A percentile compares a stretch with the other conserved stretches of the same genome.
Evolutionary conservation across 2,329 filamentous ascomycete genomes (phyloP).

Genomic region (Venturia carpophila): DNA sequence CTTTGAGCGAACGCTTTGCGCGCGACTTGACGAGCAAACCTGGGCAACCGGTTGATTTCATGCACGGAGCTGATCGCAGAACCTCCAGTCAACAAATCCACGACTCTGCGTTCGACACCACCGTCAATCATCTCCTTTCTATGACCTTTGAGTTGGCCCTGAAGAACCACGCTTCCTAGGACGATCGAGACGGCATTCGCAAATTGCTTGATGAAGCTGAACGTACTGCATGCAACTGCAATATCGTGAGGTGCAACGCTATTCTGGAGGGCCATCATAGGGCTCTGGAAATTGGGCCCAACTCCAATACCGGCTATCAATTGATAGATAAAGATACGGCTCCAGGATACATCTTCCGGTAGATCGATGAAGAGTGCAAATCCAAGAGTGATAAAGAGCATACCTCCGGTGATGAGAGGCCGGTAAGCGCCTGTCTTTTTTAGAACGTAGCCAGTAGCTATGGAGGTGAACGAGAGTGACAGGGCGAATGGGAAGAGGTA

Average conservation of each 20-base stretch:
- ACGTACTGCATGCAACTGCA: constrained; percentile 45
- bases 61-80: constrained; percentile 8
- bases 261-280: constrained; percentile 50
- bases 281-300: constrained; percentile 47
- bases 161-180: constrained; percentile 44
- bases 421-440: constrained; percentile 25
- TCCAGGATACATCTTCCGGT: constrained; percentile 27
- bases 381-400: constrained; percentile 32
- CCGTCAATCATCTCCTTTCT: constrained; percentile 10
- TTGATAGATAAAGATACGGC: constrained; percentile 42
- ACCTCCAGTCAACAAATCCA: constrained; percentile 13
- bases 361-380: constrained; percentile 34
- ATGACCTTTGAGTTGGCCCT: constrained; percentile 29
- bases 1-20: constrained; percentile 24
- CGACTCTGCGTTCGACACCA: neutral
- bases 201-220: constrained; percentile 41
- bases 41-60: constrained; percentile 12
- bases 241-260: constrained; percentile 42
- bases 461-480: constrained; percentile 56
- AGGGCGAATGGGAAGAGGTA: constrained; percentile 65
- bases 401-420: constrained; percentile 28
- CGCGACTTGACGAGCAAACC: neutral
- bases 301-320: constrained; percentile 45
- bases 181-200: constrained; percentile 42
- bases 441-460: constrained; percentile 42